phyloP scores from a whole-genome alignment of 2,329 filamentous ascomycete species.

The Leptographium wingfieldii region DNA sequence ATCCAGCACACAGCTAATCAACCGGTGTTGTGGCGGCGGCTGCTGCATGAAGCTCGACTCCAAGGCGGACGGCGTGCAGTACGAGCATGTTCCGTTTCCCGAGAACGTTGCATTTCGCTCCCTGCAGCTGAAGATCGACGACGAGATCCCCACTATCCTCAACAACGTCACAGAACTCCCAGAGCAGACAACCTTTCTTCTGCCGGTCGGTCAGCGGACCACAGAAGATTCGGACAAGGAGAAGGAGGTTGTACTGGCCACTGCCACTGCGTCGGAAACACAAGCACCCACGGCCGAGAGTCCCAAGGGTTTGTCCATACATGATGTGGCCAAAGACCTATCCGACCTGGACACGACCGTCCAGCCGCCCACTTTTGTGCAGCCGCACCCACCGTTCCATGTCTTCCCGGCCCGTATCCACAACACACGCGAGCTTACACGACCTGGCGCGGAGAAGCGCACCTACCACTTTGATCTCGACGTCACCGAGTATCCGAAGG shows the following conservation, averaged over 20 bases:
- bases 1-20: slow-evolving; percentile 47
- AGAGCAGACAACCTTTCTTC: slow-evolving; percentile 60
- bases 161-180: slow-evolving; percentile 62
- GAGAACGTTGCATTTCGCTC: slow-evolving; percentile 78
- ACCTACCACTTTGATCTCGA: slow-evolving; percentile 98
- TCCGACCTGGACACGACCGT: slow-evolving; percentile 40
- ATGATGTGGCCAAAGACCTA: slow-evolving; percentile 17
- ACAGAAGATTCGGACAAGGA: too few species aligned
- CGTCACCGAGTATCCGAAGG: slow-evolving; percentile 78
- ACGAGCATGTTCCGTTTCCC: slow-evolving; percentile 45
- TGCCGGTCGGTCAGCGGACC: slow-evolving; percentile 30
- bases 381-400: slow-evolving; percentile 86
- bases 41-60: slow-evolving; percentile 43
- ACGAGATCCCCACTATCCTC: slow-evolving; percentile 59
- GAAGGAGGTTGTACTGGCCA: too few species aligned
- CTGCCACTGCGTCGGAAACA: too few species aligned
- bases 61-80: slow-evolving; percentile 33
- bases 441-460: slow-evolving; percentile 80
- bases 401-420: slow-evolving; percentile 85
- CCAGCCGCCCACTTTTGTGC: slow-evolving; percentile 79
- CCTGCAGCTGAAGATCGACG: slow-evolving; percentile 62
- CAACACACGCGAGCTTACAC: slow-evolving; percentile 75
- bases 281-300: background rate
- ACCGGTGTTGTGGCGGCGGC: slow-evolving; percentile 51
- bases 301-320: slow-evolving; percentile 19